Conservation (phyloP, 495 filamentous ascomycete genomes). For the Xylaria longipes region DNA sequence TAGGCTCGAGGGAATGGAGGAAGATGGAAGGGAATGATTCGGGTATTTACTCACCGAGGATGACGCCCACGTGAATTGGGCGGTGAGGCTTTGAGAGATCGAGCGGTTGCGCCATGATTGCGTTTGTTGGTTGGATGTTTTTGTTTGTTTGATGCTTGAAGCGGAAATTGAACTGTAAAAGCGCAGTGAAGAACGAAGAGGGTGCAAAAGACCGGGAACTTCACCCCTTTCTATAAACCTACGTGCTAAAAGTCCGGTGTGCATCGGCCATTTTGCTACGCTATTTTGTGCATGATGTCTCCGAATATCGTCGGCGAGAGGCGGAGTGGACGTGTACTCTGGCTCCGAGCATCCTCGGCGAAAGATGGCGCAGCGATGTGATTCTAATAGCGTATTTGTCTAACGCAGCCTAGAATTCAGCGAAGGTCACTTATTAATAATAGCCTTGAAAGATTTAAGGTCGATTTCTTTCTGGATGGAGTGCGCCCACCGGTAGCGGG, state of each 20-base stretch:
- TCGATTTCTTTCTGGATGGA: neutral
- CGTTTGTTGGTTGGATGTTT: neutral
- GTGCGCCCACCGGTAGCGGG: neutral
- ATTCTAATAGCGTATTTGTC: neutral
- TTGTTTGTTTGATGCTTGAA: neutral
- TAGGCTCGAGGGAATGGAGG: neutral
- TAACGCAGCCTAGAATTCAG: neutral
- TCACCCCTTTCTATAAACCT: neutral
- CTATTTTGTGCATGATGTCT: neutral
- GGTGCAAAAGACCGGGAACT: neutral
- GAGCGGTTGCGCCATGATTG: constrained; percentile 12
- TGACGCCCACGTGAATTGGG: constrained; percentile 8
- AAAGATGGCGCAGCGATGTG: neutral
- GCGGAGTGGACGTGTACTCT: neutral
- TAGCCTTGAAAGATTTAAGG: neutral
- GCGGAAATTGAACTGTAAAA: neutral
- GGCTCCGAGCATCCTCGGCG: constrained; percentile 11
- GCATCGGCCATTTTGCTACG: neutral
- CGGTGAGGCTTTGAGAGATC: constrained; percentile 17
- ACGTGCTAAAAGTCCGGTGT: neutral
- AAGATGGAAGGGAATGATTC: neutral
- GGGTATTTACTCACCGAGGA: constrained; percentile 3
- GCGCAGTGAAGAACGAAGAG: neutral
- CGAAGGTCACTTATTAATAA: neutral
- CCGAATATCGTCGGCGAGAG: constrained; percentile 12